Evolutionary conservation across 2,329 filamentous ascomycete species (phyloP).

Genomic region (Raffaelea deltoideospora): DNA sequence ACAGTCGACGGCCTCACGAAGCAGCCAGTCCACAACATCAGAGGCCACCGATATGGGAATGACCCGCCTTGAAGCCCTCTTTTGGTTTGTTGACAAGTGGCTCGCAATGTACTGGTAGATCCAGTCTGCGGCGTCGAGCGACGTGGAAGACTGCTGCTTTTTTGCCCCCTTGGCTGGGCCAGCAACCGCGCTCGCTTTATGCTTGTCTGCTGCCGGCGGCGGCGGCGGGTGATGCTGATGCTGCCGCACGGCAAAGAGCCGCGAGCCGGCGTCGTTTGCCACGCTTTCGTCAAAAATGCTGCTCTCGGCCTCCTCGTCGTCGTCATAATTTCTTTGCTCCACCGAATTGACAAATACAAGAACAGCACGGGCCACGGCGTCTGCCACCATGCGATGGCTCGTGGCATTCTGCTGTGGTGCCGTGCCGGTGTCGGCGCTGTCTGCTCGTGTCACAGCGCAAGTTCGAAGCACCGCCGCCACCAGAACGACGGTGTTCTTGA

Average conservation of each 20-base stretch:
- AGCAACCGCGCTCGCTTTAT: background rate
- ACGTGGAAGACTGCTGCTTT: conserved; percentile 6
- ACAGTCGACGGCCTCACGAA: background rate
- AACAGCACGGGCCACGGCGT: background rate
- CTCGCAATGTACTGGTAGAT: background rate
- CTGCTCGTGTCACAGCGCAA: background rate
- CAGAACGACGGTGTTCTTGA: conserved; percentile 7
- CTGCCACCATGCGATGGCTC: background rate
- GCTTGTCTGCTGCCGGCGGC: background rate
- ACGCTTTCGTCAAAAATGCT: background rate
- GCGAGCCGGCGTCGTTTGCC: too few species aligned
- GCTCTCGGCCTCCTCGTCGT: background rate
- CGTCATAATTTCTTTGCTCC: background rate
- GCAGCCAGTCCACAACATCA: background rate
- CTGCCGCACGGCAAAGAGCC: too few species aligned
- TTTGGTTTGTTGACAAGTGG: too few species aligned
- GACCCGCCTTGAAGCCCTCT: too few species aligned
- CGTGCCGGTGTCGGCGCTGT: background rate
- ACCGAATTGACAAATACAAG: conserved; percentile 1
- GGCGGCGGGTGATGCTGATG: too few species aligned
- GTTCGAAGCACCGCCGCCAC: conserved; percentile 1
- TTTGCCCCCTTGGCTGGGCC: conserved; percentile 8
- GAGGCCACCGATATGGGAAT: background rate
- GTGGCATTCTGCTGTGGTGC: background rate
- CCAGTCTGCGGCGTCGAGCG: conserved; percentile 7